Conservation (phyloP, 2,329 filamentous ascomycete genomes). For the Botryotinia calthae region DNA sequence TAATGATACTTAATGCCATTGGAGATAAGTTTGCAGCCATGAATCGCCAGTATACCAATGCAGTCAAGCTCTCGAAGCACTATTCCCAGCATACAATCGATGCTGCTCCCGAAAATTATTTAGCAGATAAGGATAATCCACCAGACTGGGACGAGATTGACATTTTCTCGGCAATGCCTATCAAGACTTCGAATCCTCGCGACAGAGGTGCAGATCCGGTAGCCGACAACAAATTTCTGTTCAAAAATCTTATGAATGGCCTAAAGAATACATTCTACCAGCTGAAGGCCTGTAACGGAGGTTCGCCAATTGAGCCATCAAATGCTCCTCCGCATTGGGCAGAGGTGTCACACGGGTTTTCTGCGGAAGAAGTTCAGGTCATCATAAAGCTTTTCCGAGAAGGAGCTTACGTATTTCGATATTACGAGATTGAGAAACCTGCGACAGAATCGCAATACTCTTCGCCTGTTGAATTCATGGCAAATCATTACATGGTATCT, state of each 20-base stretch:
- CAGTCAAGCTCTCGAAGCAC: constrained; percentile 83
- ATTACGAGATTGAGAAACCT: constrained; percentile 87
- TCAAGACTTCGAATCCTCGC: constrained; percentile 88
- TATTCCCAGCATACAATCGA: constrained; percentile 65
- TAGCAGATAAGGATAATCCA: constrained; percentile 74
- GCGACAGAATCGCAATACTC: constrained; percentile 69
- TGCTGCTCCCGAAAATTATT: constrained; percentile 70
- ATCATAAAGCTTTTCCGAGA: constrained; percentile 97
- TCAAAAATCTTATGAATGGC: constrained; percentile 93
- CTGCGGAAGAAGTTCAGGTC: constrained; percentile 93
- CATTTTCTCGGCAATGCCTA: constrained; percentile 93
- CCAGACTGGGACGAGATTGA: constrained; percentile 98
- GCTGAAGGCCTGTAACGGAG: constrained; percentile 82
- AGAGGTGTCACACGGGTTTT: constrained; percentile 94
- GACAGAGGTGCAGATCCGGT: constrained; percentile 89
- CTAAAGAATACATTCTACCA: constrained; percentile 97
- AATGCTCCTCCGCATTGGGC: constrained; percentile 88
- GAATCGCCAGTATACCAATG: constrained; percentile 94
- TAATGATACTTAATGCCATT: constrained; percentile 97
- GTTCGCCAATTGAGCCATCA: constrained; percentile 66
- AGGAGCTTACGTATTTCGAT: constrained; percentile 92
- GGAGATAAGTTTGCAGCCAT: constrained; percentile 97
- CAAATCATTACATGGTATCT: constrained; percentile 91
- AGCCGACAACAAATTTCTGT: constrained; percentile 95
- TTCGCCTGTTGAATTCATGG: constrained; percentile 86